These are phyloP conservation scores for Blastobotrys buckinghamii DNA, from an alignment of 1,139 yeast species.

Conservation along the genomic window DNA sequence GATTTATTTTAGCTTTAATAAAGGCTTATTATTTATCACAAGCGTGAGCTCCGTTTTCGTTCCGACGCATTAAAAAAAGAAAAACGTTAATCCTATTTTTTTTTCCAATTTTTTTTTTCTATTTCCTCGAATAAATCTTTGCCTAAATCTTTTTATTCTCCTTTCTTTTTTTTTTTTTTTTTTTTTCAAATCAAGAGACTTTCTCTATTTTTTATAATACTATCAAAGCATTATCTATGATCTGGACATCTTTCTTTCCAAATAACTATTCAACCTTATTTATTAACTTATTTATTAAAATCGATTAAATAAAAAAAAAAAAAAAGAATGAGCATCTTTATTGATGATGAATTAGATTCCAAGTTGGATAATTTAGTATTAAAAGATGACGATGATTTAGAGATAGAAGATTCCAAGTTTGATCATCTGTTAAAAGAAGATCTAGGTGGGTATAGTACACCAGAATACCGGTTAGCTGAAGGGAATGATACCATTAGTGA, in stretches of 20 bases:
- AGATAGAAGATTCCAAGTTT: too few relatives aligned
- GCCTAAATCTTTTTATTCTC: not conserved
- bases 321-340: constrained; percentile 1
- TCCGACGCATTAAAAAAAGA: too few relatives aligned
- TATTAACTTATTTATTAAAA: not conserved
- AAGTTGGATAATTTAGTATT: not conserved
- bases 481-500: constrained; percentile 1
- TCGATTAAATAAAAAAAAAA: not conserved
- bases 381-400: not conserved
- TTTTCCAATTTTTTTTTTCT: not conserved
- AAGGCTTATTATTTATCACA: too few relatives aligned
- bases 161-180: not conserved
- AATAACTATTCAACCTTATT: not conserved
- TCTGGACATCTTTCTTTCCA: not conserved
- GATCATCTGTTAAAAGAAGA: not conserved
- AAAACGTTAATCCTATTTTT: too few relatives aligned
- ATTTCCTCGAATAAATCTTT: too few relatives aligned
- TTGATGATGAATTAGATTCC: constrained; percentile 7
- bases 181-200: not conserved
- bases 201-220: not conserved
- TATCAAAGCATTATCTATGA: not conserved
- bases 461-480: not conserved
- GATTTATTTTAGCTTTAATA: too few relatives aligned
- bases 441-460: not conserved
- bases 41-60: too few relatives aligned